These are phyloP conservation scores for Aegilops umbellulata DNA, from an alignment of 176 grass and related monocot genomes.

Conservation along the genomic window DNA sequence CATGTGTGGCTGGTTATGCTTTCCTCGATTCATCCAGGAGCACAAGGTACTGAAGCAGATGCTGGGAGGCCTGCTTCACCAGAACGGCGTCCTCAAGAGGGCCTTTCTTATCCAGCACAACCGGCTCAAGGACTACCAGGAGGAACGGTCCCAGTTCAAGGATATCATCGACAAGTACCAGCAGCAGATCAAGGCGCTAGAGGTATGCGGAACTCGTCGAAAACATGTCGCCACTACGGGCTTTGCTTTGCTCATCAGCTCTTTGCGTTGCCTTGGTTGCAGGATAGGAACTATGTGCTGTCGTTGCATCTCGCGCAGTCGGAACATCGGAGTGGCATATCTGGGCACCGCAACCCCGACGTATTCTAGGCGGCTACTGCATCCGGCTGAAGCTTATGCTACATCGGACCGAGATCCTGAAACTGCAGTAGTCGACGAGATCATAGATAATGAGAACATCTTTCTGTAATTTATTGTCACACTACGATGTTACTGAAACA, in stretches of 20 bases:
- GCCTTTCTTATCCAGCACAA: slow-evolving; percentile 54
- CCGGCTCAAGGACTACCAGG: slow-evolving; percentile 43
- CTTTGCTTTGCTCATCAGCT: background rate
- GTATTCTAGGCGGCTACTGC: slow-evolving; percentile 1
- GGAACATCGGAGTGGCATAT: background rate
- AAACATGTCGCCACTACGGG: background rate
- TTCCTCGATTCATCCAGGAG: slow-evolving; percentile 34
- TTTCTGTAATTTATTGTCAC: too few relatives aligned
- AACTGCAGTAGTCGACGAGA: too few relatives aligned
- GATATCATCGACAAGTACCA: slow-evolving; percentile 30
- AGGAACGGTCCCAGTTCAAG: slow-evolving; percentile 34
- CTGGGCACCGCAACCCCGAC: slow-evolving; percentile 33
- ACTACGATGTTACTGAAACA: too few relatives aligned
- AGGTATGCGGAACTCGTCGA: slow-evolving; percentile 21
- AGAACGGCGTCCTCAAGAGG: slow-evolving; percentile 57
- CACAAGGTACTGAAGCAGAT: slow-evolving; percentile 52
- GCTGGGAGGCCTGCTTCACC: slow-evolving; percentile 42
- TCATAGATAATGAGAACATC: too few relatives aligned
- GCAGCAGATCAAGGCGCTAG: slow-evolving; percentile 34
- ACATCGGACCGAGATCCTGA: too few relatives aligned
- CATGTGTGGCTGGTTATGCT: background rate
- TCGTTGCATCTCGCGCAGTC: slow-evolving; percentile 29
- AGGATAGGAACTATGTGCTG: slow-evolving; percentile 40
- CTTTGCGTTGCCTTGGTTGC: background rate
- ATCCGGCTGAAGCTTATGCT: too few relatives aligned